Evolutionary conservation across 371 early-diverging fungal genomes (phyloP).

Genomic region (Mucor racemosus): DNA sequence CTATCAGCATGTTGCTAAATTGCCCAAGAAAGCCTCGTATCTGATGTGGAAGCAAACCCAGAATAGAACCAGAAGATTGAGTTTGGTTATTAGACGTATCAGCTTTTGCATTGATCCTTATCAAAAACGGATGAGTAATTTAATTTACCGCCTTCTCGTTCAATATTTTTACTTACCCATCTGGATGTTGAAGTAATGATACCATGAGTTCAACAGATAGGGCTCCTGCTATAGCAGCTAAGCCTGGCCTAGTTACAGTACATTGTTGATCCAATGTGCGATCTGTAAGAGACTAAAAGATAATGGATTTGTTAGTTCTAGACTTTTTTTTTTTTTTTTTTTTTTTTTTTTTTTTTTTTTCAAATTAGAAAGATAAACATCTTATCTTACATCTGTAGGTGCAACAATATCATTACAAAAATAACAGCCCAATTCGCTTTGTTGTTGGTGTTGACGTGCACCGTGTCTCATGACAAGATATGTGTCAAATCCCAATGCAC

Average conservation of each 20-base stretch:
- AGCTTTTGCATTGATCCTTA: conserved; percentile 45
- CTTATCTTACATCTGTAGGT: conserved; percentile 79
- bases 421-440: conserved; percentile 81
- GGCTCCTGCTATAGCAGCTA: conserved; percentile 87
- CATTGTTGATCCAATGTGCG: conserved; percentile 97
- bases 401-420: conserved; percentile 97
- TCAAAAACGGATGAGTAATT: conserved; percentile 1
- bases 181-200: conserved; percentile 83
- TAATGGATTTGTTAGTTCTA: neutral
- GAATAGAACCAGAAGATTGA: conserved; percentile 30
- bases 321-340: neutral
- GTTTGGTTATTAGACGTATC: conserved; percentile 24
- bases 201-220: conserved; percentile 90
- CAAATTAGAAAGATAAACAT: neutral
- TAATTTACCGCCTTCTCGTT: neutral
- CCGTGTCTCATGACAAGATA: conserved; percentile 98
- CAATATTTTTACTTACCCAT: conserved; percentile 57
- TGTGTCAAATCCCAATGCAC: conserved; percentile 95
- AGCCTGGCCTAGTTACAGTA: conserved; percentile 95
- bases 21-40: conserved; percentile 89
- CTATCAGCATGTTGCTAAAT: conserved; percentile 82
- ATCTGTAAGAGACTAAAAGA: conserved; percentile 82
- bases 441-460: conserved; percentile 32
- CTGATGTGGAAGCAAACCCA: conserved; percentile 90
- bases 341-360: too few relatives aligned